Percentiles rank a stretch among this genome's conserved stretches.
Evolutionary conservation across 2,329 filamentous ascomycete species (phyloP).

Genomic region (Sclerotinia subarctica): DNA sequence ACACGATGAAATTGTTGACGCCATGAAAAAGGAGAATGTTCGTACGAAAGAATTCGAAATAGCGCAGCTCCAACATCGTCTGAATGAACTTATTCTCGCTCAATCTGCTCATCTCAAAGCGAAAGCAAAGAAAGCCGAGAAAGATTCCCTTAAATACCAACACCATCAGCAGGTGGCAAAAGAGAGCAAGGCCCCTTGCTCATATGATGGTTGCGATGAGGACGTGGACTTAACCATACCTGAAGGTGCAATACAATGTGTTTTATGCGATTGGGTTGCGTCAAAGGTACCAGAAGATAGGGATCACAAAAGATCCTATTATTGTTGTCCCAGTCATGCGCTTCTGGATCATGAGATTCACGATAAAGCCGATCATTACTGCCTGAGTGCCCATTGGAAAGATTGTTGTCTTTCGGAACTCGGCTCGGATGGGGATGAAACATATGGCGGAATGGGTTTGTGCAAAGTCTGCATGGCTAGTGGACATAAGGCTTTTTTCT

Average conservation of each 20-base stretch:
- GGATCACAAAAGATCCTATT: conserved; percentile 26
- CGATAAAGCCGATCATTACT: conserved; percentile 3
- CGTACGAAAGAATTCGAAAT: conserved; percentile 26
- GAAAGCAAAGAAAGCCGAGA: conserved; percentile 34
- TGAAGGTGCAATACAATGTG: conserved; percentile 32
- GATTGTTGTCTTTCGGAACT: conserved; percentile 1
- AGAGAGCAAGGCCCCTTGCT: conserved; percentile 26
- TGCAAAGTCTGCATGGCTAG: conserved; percentile 13
- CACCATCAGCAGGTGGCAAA: conserved; percentile 22
- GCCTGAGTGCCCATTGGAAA: conserved; percentile 13
- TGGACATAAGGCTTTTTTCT: conserved; percentile 12
- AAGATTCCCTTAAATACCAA: conserved; percentile 25
- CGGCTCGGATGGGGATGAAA: neutral
- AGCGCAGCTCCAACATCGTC: conserved; percentile 23
- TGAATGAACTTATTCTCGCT: conserved; percentile 35
- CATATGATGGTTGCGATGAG: conserved; percentile 27
- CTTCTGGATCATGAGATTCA: conserved; percentile 10
- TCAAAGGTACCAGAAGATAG: conserved; percentile 25
- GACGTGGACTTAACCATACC: conserved; percentile 30
- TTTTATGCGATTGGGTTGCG: conserved; percentile 35
- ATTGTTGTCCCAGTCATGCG: conserved; percentile 34
- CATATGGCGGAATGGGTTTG: conserved; percentile 1
- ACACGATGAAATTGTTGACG: conserved; percentile 32
- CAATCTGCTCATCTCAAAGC: conserved; percentile 34
- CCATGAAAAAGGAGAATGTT: conserved; percentile 33